Base-by-base conservation (phyloP, 305 asterid species). In the Rubia balearica region DNA sequence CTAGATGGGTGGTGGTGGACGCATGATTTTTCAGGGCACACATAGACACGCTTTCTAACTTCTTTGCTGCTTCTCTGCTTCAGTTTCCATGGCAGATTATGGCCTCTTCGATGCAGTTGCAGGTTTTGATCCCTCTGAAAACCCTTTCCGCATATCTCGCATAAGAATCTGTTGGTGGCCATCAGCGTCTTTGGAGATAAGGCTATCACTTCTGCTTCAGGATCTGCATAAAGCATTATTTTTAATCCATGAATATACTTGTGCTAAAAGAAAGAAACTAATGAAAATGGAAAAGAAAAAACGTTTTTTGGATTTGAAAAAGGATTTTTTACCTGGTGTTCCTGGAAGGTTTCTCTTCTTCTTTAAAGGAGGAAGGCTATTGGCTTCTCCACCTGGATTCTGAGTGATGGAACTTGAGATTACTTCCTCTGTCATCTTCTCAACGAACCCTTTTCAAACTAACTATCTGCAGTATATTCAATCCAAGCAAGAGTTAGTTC, bases 271-370 rank as follows among this genome's bases (percentile, higher is more conserved):
- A 45, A 41, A 38, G 22, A 4, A 45, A n/a, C 30, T 30, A 61
- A 46, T 14, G 36, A 7, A 8, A 60, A 55, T 14, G 51, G 27
- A 48, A 6, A 10, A 21, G 48, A 42, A 70, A 66, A 46, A 9
- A 11, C 7, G n/a, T n/a, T n/a, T n/a, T n/a, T n/a, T n/a, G n/a
- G n/a, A n/a, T n/a, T n/a, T 11, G 1, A 41, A 53, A 65, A 59
- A 48, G 9, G 40, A 24, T 38, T 62, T 40, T 77, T 62, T 75
- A 69, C 86, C 97, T 83, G 97, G 97, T 66, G 82, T 89, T 60
- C 97, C 96, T 6, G 97, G 96, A 53, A 91, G 97, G 73, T 84
- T 91, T 84, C 97, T 78, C 74, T 88, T 91, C 92, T 86, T 91
- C 88, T 89, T 89, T 16, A 62, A 65, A 67, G 91, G 92, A 36